A percentile compares a stretch with the other conserved stretches of the same genome.
These are phyloP conservation scores for Pinus albicaulis DNA, from an alignment of 75 land plant genomes.

Conservation along the genomic window DNA sequence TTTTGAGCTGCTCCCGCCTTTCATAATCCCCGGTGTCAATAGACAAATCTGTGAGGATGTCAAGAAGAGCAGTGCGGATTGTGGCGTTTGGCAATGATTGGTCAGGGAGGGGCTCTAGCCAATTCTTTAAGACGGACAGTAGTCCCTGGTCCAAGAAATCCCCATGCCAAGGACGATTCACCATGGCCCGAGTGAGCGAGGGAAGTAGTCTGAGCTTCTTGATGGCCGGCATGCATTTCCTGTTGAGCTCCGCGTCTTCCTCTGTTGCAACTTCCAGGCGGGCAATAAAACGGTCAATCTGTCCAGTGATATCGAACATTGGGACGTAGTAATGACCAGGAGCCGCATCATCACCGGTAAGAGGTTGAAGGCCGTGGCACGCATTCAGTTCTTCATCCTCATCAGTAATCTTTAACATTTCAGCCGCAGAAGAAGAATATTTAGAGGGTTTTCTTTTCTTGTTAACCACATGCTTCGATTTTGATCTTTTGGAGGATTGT, in stretches of 20 bases:
- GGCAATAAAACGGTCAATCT: not conserved
- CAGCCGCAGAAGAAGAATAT: no score
- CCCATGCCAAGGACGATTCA: not conserved
- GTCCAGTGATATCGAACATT: no score
- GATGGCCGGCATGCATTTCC: conserved; percentile 1
- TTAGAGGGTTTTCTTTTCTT: no score
- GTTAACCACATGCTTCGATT: no score
- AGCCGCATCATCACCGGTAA: no score
- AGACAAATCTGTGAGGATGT: not conserved
- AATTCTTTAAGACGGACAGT: conserved; percentile 13
- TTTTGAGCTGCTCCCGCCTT: not conserved
- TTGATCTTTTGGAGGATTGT: no score
- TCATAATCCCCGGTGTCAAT: not conserved
- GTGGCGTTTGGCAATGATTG: conserved; percentile 18
- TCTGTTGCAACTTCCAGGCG: conserved; percentile 1
- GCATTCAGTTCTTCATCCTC: no score
- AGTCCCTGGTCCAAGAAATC: conserved; percentile 22
- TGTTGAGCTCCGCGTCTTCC: conserved; percentile 8
- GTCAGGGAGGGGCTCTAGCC: conserved; percentile 28
- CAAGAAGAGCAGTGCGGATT: conserved; percentile 7
- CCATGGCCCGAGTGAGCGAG: not conserved
- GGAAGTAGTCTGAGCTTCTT: conserved; percentile 6
- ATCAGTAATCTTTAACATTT: no score
- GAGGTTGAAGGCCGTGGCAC: no score
- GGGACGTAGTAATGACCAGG: no score